phyloP scores from a whole-genome alignment of 352 stramenopile genomes.

The Pythium oligandrum region DNA sequence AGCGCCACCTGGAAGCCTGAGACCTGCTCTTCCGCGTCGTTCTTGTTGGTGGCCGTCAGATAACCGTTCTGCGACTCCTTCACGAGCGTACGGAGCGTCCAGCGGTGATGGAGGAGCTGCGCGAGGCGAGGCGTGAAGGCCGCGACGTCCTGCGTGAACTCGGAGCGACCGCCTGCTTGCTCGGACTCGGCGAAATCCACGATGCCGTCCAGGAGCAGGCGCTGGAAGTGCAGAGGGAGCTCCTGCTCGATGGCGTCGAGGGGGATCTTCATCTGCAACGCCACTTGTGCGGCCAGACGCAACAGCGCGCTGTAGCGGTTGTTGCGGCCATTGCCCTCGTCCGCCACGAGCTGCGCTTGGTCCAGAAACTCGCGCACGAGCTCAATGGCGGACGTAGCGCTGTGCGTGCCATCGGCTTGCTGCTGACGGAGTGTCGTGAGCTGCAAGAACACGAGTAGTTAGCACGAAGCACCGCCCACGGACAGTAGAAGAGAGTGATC shows the following conservation, averaged over 20 bases:
- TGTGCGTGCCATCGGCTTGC: slow-evolving; percentile 33
- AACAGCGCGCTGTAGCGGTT: slow-evolving; percentile 68
- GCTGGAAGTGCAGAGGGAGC: slow-evolving; percentile 74
- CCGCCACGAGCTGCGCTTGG: slow-evolving; percentile 74
- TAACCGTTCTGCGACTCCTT: slow-evolving; percentile 68
- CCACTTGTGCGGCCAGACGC: slow-evolving; percentile 68
- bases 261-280: slow-evolving; percentile 65
- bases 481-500: slow-evolving; percentile 5
- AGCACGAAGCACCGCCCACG: background rate
- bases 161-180: slow-evolving; percentile 15
- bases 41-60: slow-evolving; percentile 57
- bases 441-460: slow-evolving; percentile 18
- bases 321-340: slow-evolving; percentile 71
- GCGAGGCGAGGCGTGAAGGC: slow-evolving; percentile 39
- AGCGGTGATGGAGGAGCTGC: slow-evolving; percentile 65
- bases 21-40: slow-evolving; percentile 60
- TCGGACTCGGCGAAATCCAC: slow-evolving; percentile 54
- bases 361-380: slow-evolving; percentile 80
- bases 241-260: slow-evolving; percentile 50
- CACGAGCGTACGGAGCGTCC: slow-evolving; percentile 68
- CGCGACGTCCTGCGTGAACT: slow-evolving; percentile 9
- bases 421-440: slow-evolving; percentile 46
- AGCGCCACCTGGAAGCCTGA: slow-evolving; percentile 63
- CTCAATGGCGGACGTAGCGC: slow-evolving; percentile 67
- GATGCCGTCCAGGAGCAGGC: slow-evolving; percentile 75